Evolutionary conservation across 2,329 filamentous ascomycete species (phyloP), one percentile per base, ranked within the genome.

Genomic region (Fusarium xylarioides): DNA sequence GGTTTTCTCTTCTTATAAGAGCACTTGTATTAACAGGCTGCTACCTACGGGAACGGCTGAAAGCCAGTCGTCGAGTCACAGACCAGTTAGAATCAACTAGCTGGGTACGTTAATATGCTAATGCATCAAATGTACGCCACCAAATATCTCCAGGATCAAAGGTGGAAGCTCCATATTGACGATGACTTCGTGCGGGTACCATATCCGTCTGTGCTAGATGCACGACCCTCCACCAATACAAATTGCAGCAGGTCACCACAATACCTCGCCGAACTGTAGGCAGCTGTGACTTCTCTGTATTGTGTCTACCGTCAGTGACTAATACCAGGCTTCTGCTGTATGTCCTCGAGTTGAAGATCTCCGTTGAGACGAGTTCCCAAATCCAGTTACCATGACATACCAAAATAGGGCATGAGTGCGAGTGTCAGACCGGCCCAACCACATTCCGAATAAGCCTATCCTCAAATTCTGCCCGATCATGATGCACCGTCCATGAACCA

Each of bases 361-460:
- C 15, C 14, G 15, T 60, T n/a, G 28, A 55, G 42, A 60, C 34
- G 32, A 38, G n/a, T n/a, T 30, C 49, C 23, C 32, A 38, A 44
- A 16, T 42, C 28, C 26, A 59, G 47, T 37, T 12, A 21, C 30
- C 14, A 9, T 54, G 38, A 15, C 28, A 40, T 57, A 38, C 61
- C 54, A 26, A 65, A 66, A 71, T 63, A 32, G 71, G 68, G 40
- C 46, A 75, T 26, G 42, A 73, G 55, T 62, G 61, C 64, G 68
- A 74, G 42, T 59, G 74, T 77, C 71, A 77, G 76, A 73, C 73
- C 74, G 76, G 76, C 50, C 28, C 44, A 78, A 77, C 65, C 73
- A 72, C 67, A 21, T 43, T 62, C 71, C 71, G 74, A 28, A 21
- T 50, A 30, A 68, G 15, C 23, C 37, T 49, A 47, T 26, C n/a